Conservation (phyloP, 2,329 filamentous ascomycete species). For the Cladosporium oxysporum region DNA sequence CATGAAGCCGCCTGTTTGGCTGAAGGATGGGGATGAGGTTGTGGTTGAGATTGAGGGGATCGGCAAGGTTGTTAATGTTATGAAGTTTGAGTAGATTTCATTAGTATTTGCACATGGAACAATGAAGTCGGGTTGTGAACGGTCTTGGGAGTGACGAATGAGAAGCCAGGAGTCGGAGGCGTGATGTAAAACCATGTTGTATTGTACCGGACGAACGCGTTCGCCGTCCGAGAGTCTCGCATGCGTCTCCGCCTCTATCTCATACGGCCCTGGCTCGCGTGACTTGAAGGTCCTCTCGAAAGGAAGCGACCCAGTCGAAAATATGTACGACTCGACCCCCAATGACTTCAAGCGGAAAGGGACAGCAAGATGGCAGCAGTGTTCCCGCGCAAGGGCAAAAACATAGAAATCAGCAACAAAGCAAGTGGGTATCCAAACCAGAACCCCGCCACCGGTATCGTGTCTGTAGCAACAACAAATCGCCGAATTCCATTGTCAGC, state of each 20-base stretch:
- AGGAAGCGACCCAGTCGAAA: background rate
- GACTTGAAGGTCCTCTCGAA: background rate
- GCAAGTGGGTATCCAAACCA: conserved; percentile 18
- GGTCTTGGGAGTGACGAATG: background rate
- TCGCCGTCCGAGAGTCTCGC: background rate
- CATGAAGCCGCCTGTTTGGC: conserved; percentile 35
- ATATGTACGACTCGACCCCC: conserved; percentile 1
- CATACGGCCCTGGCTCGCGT: background rate
- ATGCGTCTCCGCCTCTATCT: conserved; percentile 11
- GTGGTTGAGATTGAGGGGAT: conserved; percentile 38
- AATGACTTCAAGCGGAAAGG: background rate
- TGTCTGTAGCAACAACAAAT: background rate
- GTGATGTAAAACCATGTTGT: background rate
- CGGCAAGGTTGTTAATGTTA: conserved; percentile 36
- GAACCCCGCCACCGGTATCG: conserved; percentile 13
- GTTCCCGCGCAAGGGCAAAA: background rate
- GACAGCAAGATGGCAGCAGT: background rate
- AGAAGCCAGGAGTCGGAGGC: background rate
- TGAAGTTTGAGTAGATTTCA: conserved; percentile 35
- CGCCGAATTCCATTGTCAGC: background rate
- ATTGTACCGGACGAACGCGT: background rate
- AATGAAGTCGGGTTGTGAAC: background rate
- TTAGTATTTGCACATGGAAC: background rate
- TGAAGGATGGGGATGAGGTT: conserved; percentile 40
- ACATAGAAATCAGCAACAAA: conserved; percentile 2